phyloP scores from a whole-genome alignment of 2,329 filamentous ascomycete species.

The Fusarium sp. region DNA sequence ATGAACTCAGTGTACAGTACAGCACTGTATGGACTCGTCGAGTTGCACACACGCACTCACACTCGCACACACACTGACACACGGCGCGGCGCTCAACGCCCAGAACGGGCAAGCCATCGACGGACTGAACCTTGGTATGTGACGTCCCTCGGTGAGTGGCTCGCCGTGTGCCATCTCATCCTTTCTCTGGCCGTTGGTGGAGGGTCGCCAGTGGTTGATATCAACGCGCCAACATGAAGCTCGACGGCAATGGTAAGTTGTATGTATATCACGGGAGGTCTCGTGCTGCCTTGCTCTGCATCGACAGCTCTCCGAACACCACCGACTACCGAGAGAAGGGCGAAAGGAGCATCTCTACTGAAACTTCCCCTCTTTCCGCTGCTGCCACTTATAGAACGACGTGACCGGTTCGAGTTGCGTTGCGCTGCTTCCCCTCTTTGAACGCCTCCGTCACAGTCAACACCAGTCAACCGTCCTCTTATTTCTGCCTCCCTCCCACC shows the following conservation, averaged over 20 bases:
- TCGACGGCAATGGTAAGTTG: constrained; percentile 33
- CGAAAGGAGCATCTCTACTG: constrained; percentile 18
- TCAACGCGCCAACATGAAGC: constrained; percentile 25
- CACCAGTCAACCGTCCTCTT: constrained; percentile 16
- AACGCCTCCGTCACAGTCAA: neutral
- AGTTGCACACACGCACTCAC: neutral
- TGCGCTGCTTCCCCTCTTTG: neutral
- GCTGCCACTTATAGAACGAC: too few species aligned
- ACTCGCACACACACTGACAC: too few species aligned
- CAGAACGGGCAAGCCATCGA: constrained; percentile 11
- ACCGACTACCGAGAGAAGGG: constrained; percentile 16
- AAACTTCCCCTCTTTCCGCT: constrained; percentile 17
- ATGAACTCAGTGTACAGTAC: constrained; percentile 16
- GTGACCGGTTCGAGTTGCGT: too few species aligned
- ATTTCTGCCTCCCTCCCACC: constrained; percentile 38
- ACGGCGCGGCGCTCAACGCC: neutral
- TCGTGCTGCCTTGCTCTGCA: constrained; percentile 34
- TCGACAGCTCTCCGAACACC: constrained; percentile 4
- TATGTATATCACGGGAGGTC: constrained; percentile 47
- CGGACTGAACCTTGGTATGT: constrained; percentile 46
- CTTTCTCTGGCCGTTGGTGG: constrained; percentile 43
- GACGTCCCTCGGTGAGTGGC: constrained; percentile 46
- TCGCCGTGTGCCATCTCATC: constrained; percentile 33
- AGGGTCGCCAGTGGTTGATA: constrained; percentile 53
- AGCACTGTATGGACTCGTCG: neutral